phyloP scores from a whole-genome alignment of 2,329 filamentous ascomycete genomes.

The Colletotrichum trifolii region DNA sequence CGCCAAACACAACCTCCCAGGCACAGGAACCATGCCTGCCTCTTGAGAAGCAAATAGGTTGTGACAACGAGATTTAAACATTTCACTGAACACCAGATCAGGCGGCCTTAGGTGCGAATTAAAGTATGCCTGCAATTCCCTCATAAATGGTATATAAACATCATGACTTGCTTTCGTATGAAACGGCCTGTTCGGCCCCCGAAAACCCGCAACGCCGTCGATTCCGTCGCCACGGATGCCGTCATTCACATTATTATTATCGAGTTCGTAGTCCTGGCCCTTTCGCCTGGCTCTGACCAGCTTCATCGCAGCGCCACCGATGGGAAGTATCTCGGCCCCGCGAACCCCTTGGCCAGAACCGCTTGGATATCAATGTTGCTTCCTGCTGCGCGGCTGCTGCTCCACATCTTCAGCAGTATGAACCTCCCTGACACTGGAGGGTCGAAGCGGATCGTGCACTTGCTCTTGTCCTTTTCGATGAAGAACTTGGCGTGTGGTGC shows the following conservation, averaged over 20 bases:
- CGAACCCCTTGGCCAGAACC: slow-evolving; percentile 84
- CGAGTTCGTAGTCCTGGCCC: neutral
- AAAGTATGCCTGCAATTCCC: neutral
- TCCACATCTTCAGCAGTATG: slow-evolving; percentile 92
- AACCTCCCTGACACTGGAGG: slow-evolving; percentile 84
- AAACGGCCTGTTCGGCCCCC: neutral
- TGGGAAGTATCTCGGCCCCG: slow-evolving; percentile 87
- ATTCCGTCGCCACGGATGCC: neutral
- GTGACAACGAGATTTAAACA: too few species aligned
- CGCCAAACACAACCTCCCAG: too few species aligned
- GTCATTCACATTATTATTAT: slow-evolving; percentile 13
- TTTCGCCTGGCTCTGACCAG: slow-evolving; percentile 29
- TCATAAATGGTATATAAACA: slow-evolving; percentile 24
- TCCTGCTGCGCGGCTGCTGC: slow-evolving; percentile 71
- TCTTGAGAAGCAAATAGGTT: too few species aligned
- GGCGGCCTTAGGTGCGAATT: too few species aligned
- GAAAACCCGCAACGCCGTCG: slow-evolving; percentile 16
- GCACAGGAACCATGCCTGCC: too few species aligned
- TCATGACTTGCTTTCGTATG: too few species aligned
- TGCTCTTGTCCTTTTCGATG: slow-evolving; percentile 84
- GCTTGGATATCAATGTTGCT: slow-evolving; percentile 91
- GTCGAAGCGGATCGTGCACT: slow-evolving; percentile 87
- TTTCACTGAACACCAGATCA: too few species aligned
- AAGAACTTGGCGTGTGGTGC: slow-evolving; percentile 83
- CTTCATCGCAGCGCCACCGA: slow-evolving; percentile 68